These are phyloP conservation scores for Leccinum longicurvipes DNA, from an alignment of 768 basidiomycete species.

Conservation along the genomic window DNA sequence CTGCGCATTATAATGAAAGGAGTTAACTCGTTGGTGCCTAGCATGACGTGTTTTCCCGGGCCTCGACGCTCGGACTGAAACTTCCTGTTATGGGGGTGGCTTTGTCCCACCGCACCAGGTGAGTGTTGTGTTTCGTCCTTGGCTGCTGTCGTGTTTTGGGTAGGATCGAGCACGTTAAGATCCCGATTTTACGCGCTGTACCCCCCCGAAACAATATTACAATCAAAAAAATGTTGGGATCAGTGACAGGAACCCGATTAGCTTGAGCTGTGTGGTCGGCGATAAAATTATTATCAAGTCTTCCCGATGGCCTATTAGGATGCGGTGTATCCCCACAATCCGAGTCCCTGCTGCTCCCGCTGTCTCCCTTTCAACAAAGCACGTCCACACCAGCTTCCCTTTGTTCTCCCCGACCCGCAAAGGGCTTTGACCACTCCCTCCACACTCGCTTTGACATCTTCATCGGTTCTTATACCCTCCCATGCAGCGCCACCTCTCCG, in stretches of 20 bases:
- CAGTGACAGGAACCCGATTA: neutral
- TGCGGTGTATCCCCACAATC: neutral
- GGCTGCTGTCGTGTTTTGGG: neutral
- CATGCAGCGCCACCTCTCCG: slow-evolving; percentile 19
- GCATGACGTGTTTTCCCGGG: neutral
- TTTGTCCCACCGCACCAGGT: slow-evolving; percentile 15
- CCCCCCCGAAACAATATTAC: neutral
- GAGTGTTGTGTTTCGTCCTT: neutral
- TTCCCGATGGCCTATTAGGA: neutral
- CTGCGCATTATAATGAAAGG: neutral
- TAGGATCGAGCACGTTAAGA: neutral
- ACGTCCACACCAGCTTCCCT: slow-evolving; percentile 4
- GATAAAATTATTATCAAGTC: slow-evolving; percentile 15
- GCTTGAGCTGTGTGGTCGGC: neutral
- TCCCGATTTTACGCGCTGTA: neutral
- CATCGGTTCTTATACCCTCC: slow-evolving; percentile 12
- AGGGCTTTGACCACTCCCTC: slow-evolving; percentile 20
- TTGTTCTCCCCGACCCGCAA: slow-evolving; percentile 26
- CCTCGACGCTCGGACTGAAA: neutral
- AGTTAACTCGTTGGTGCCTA: neutral
- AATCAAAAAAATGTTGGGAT: neutral
- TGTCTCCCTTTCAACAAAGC: slow-evolving; percentile 6
- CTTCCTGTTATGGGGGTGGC: slow-evolving; percentile 9
- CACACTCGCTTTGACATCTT: slow-evolving; percentile 22
- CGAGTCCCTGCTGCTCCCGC: neutral